phyloP scores from a whole-genome alignment of 805 yeast species.

The Wickerhamiella dianesei region DNA sequence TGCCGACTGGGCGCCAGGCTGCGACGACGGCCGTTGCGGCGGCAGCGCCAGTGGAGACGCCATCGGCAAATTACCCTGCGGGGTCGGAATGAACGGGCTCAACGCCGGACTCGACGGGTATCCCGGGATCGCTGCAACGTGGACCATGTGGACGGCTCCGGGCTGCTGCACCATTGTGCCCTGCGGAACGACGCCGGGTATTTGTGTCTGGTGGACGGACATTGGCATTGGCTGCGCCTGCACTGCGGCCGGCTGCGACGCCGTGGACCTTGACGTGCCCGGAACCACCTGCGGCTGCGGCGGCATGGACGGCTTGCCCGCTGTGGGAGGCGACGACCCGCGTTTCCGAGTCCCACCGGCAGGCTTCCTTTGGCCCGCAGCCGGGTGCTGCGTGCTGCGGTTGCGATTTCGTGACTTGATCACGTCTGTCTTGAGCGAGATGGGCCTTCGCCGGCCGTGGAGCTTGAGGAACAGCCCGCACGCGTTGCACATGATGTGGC shows the following conservation, averaged over 20 bases:
- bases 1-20: slow-evolving; percentile 8
- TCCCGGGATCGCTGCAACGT: neutral
- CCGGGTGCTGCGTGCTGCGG: neutral
- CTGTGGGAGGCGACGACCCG: slow-evolving; percentile 5
- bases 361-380: slow-evolving; percentile 4
- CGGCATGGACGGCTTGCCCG: slow-evolving; percentile 2
- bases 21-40: neutral
- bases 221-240: neutral
- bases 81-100: slow-evolving; percentile 8
- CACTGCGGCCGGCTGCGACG: neutral
- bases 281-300: slow-evolving; percentile 1
- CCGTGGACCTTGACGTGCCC: slow-evolving; percentile 1
- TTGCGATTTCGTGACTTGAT: slow-evolving; percentile 77
- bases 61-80: slow-evolving; percentile 1
- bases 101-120: slow-evolving; percentile 15
- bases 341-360: slow-evolving; percentile 6
- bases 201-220: no score
- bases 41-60: neutral
- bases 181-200: neutral
- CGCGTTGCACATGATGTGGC: slow-evolving; percentile 90
- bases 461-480: slow-evolving; percentile 87
- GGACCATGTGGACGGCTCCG: slow-evolving; percentile 7
- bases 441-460: slow-evolving; percentile 89
- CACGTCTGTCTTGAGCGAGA: slow-evolving; percentile 81
- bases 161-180: neutral